Conservation (phyloP, 1,284 basidiomycete species). For the Polyporus tsugae region DNA sequence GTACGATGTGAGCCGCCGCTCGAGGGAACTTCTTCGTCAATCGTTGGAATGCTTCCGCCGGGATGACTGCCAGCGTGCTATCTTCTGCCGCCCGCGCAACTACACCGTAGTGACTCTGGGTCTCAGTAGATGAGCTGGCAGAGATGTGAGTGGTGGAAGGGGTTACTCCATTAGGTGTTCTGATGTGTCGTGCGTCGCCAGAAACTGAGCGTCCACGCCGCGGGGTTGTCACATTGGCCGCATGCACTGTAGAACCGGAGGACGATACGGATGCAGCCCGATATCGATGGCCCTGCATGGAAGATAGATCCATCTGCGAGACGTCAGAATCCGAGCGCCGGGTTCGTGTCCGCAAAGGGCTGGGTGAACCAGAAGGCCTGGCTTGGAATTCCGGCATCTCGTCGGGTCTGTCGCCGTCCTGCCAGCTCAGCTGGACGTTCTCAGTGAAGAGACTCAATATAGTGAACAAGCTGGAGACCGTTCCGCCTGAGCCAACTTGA, state of each 20-base stretch:
- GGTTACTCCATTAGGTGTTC: conserved; percentile 13
- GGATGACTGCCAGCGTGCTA: conserved; percentile 97
- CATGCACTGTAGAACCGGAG: conserved; percentile 71
- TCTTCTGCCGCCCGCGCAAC: conserved; percentile 94
- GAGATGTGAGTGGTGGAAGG: background rate
- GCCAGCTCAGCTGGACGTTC: conserved; percentile 94
- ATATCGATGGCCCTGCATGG: conserved; percentile 40
- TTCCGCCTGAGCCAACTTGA: conserved; percentile 94
- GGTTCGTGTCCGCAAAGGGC: conserved; percentile 39
- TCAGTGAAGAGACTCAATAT: conserved; percentile 97
- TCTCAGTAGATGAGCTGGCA: conserved; percentile 21
- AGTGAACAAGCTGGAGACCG: conserved; percentile 94
- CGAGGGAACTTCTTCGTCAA: conserved; percentile 96
- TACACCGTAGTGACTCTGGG: conserved; percentile 61
- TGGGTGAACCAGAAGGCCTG: conserved; percentile 23
- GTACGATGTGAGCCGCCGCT: conserved; percentile 96
- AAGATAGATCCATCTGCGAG: conserved; percentile 61
- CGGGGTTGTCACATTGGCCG: conserved; percentile 44
- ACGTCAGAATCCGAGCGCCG: conserved; percentile 66
- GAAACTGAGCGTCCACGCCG: conserved; percentile 37
- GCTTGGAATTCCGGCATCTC: conserved; percentile 37
- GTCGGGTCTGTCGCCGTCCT: conserved; percentile 59
- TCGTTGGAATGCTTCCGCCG: conserved; percentile 94
- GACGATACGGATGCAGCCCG: conserved; percentile 67
- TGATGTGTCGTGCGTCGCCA: conserved; percentile 25